phyloP scores from a whole-genome alignment of 208 protist genomes.

The Sergeia podlipaevii region DNA sequence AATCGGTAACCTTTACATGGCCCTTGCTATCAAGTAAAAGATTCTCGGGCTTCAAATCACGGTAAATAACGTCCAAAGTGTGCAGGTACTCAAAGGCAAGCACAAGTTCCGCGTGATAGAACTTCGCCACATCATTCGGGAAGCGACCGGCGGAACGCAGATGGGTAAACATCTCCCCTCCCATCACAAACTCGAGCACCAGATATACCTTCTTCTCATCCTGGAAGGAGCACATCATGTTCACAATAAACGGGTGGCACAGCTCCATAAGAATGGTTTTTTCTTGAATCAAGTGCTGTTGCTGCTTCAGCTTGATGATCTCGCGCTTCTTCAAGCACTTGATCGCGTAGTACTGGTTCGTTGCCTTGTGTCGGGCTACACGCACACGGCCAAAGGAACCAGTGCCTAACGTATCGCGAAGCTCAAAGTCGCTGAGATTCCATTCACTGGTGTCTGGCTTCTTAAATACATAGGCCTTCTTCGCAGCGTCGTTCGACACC shows the following conservation, averaged over 20 bases:
- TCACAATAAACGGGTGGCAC: slow-evolving; percentile 54
- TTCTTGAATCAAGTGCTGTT: slow-evolving; percentile 71
- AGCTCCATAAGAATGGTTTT: slow-evolving; percentile 70
- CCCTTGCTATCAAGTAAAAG: slow-evolving; percentile 75
- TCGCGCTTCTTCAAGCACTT: slow-evolving; percentile 67
- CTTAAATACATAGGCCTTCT: slow-evolving; percentile 21
- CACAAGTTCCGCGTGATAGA: slow-evolving; percentile 92
- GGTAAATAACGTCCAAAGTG: slow-evolving; percentile 86
- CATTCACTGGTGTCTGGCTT: slow-evolving; percentile 61
- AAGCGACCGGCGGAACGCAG: slow-evolving; percentile 20
- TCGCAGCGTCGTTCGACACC: slow-evolving; percentile 4
- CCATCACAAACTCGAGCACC: slow-evolving; percentile 53
- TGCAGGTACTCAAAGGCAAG: slow-evolving; percentile 92
- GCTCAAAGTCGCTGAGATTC: slow-evolving; percentile 68
- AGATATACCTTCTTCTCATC: slow-evolving; percentile 50
- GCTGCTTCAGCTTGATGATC: slow-evolving; percentile 51
- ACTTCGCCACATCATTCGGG: slow-evolving; percentile 36
- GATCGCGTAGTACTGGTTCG: slow-evolving; percentile 59
- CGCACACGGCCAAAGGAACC: slow-evolving; percentile 85
- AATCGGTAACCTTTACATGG: slow-evolving; percentile 87
- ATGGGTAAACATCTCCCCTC: slow-evolving; percentile 35
- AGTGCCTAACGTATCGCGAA: slow-evolving; percentile 65
- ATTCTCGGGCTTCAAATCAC: slow-evolving; percentile 85
- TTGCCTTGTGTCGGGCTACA: slow-evolving; percentile 59
- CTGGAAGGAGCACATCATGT: slow-evolving; percentile 17